Evolutionary conservation across 805 yeast genomes (phyloP).

Genomic region (Pichia scutulata): DNA sequence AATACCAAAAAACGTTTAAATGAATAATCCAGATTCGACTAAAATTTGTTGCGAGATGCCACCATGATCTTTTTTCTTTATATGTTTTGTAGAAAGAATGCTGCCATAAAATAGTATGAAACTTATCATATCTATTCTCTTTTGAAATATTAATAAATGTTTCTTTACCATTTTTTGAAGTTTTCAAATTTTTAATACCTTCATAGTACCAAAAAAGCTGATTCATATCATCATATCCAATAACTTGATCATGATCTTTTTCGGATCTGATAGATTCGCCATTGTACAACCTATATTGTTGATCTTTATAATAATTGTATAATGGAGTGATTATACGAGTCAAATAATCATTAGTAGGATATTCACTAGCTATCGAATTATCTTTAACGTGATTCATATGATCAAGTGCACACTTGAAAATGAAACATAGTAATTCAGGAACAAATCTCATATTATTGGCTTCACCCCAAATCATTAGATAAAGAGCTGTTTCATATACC

Average conservation of each 20-base stretch:
- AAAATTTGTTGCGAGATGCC: slow-evolving; percentile 42
- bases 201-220: slow-evolving; percentile 43
- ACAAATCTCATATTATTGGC: slow-evolving; percentile 54
- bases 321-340: slow-evolving; percentile 38
- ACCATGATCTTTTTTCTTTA: slow-evolving; percentile 41
- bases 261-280: slow-evolving; percentile 57
- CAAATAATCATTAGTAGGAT: slow-evolving; percentile 27
- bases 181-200: slow-evolving; percentile 28
- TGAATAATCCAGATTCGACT: slow-evolving; percentile 50
- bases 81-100: slow-evolving; percentile 38
- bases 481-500: slow-evolving; percentile 57
- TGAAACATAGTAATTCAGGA: slow-evolving; percentile 46
- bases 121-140: slow-evolving; percentile 26
- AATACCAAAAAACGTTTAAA: slow-evolving; percentile 43
- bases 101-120: slow-evolving; percentile 35
- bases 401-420: slow-evolving; percentile 50
- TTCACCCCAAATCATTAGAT: slow-evolving; percentile 67
- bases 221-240: slow-evolving; percentile 51
- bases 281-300: slow-evolving; percentile 50
- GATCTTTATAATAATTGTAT: slow-evolving; percentile 55
- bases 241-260: slow-evolving; percentile 55
- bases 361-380: slow-evolving; percentile 9
- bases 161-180: slow-evolving; percentile 27
- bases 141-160: slow-evolving; percentile 24
- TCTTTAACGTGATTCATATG: slow-evolving; percentile 33